Base-by-base conservation (phyloP, 805 yeast species). In the Metschnikowia baotianmanensis region DNA sequence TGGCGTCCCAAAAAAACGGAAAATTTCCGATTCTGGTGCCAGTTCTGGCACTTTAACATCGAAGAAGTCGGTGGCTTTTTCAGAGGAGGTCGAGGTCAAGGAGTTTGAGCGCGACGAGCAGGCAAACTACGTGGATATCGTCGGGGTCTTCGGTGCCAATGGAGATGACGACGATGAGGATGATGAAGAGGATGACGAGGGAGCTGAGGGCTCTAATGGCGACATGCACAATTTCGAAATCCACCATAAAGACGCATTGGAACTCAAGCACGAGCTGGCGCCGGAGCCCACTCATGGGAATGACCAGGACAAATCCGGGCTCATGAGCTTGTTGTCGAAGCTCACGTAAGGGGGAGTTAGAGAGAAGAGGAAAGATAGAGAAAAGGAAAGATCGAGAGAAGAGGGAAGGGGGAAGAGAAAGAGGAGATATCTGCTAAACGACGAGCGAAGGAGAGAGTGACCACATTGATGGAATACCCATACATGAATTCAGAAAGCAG, bases 31-130 rank as follows among this genome's bases (percentile, higher is more conserved):
- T 18, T 56, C 62, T 2, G 52, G 64, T n/a, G 58, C 61, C 6
- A 44, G 55, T 9, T 40, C 53, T 6, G 36, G 20, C 12, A 17
- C 36, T 3, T 30, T 48, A 18, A 15, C 36, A 2, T 30, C 49
- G 22, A 65, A 62, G 40, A 56, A 65, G 27, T 42, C 55, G 5
- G 74, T 69, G 6, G 72, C 73, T 20, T 69, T 69, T 41, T 61
- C 71, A 0, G 72, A 68, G 36, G 66, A 67, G 31, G 56, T 69
- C 13, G 68, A 69, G 48, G 57, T 69, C 22, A 69, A 69, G 44
- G 74, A 69, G 46, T 69, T 55, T 41, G 68, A 62, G 21, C 47
- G 66, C 6, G 74, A 68, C 33, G 70, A 65, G n/a, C 56, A 58
- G 21, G 47, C 57, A 4, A 57, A 32, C 12, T 36, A 19, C 12